Evolutionary conservation across 202 grass and related monocot species (phyloP).

Genomic region (Panicum hallii): DNA sequence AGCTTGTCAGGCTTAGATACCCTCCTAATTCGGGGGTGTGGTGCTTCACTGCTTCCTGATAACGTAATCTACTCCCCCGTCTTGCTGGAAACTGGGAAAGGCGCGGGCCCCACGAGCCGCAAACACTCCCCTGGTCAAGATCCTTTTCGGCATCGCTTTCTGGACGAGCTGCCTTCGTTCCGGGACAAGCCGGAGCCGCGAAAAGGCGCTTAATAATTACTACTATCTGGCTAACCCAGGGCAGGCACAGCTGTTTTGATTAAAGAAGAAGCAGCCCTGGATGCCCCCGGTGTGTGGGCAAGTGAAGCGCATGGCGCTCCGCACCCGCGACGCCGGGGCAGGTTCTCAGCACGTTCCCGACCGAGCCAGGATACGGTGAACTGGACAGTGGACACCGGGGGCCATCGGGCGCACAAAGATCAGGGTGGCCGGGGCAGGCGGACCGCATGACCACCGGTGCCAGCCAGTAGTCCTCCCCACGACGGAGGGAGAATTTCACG

Average conservation of each 20-base stretch:
- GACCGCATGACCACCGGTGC: neutral
- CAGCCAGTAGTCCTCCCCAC: slow-evolving; percentile 32
- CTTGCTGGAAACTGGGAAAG: slow-evolving; percentile 26
- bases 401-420: neutral
- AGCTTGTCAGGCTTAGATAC: slow-evolving; percentile 29
- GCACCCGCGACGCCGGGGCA: slow-evolving; percentile 24
- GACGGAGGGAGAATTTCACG: neutral
- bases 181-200: slow-evolving; percentile 44
- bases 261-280: slow-evolving; percentile 44
- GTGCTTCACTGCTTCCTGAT: neutral
- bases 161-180: slow-evolving; percentile 46
- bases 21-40: slow-evolving; percentile 16
- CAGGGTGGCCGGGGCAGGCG: neutral
- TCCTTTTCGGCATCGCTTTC: slow-evolving; percentile 46
- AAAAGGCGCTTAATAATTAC: neutral
- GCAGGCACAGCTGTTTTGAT: slow-evolving; percentile 33
- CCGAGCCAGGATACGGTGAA: slow-evolving; percentile 23
- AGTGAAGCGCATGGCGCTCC: slow-evolving; percentile 6
- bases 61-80: slow-evolving; percentile 11
- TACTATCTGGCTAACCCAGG: slow-evolving; percentile 24
- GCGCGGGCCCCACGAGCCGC: neutral
- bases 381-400: neutral
- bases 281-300: neutral
- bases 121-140: slow-evolving; percentile 41
- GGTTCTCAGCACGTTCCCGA: slow-evolving; percentile 36